Conservation (phyloP, 2,329 filamentous ascomycete species). For the Sclerotinia sclerotiorum region DNA sequence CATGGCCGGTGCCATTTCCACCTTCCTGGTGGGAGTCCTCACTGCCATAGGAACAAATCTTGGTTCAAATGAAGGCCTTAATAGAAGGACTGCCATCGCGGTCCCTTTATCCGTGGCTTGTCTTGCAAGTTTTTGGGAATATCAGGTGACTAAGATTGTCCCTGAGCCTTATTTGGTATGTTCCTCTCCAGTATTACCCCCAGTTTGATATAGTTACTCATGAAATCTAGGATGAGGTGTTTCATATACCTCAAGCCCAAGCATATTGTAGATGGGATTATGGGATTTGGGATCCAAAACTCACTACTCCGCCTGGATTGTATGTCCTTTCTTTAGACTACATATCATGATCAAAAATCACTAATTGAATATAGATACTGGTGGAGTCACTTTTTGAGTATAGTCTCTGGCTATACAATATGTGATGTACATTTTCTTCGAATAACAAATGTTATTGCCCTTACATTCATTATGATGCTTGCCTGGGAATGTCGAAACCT, state of each 20-base stretch:
- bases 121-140: conserved; percentile 32
- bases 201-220: background rate
- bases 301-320: conserved; percentile 92
- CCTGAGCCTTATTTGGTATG: conserved; percentile 37
- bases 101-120: conserved; percentile 4
- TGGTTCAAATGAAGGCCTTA: background rate
- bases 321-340: conserved; percentile 46
- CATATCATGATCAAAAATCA: background rate
- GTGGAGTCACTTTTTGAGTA: conserved; percentile 50
- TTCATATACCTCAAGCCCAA: conserved; percentile 89
- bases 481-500: conserved; percentile 34
- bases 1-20: conserved; percentile 38
- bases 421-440: conserved; percentile 50
- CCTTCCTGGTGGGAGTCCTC: conserved; percentile 12
- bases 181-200: background rate
- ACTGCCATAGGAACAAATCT: background rate
- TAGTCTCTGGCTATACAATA: conserved; percentile 40
- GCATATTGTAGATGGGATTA: conserved; percentile 77
- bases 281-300: conserved; percentile 88
- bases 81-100: background rate
- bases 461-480: conserved; percentile 45
- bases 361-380: conserved; percentile 29
- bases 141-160: conserved; percentile 35
- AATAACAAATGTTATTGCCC: conserved; percentile 49
- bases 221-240: conserved; percentile 71